phyloP scores from a whole-genome alignment of 345 rosid genomes.

The Citrus cavaleriei region DNA sequence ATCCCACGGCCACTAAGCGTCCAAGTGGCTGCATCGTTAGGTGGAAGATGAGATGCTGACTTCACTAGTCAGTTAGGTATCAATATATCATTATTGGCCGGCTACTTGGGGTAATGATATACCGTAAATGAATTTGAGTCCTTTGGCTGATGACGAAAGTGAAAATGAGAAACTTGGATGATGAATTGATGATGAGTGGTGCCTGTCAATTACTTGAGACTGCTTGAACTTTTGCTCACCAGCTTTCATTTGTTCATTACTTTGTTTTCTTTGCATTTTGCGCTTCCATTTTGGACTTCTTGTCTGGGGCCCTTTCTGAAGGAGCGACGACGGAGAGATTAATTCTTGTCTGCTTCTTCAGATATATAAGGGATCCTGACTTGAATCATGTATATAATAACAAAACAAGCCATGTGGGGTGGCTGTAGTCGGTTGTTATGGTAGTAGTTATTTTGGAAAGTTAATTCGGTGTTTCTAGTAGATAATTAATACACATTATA shows the following conservation, averaged over 20 bases:
- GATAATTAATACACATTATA: too few relatives aligned
- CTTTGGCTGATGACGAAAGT: background rate
- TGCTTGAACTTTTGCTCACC: background rate
- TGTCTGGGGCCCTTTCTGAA: too few relatives aligned
- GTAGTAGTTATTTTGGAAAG: too few relatives aligned
- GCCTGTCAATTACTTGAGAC: background rate
- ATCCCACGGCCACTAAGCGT: background rate
- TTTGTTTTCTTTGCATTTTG: background rate
- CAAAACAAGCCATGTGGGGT: too few relatives aligned
- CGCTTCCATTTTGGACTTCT: background rate
- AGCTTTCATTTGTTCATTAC: background rate
- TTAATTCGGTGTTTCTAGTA: fast-evolving
- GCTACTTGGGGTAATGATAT: too few relatives aligned
- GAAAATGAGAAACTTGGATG: background rate
- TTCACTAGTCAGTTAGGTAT: background rate
- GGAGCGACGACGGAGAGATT: too few relatives aligned
- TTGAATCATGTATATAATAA: too few relatives aligned
- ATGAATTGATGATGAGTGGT: background rate
- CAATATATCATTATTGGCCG: background rate
- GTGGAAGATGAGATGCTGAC: background rate
- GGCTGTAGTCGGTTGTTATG: too few relatives aligned
- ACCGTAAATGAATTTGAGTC: background rate
- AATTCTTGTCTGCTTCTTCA: background rate
- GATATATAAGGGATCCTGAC: background rate
- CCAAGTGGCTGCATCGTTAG: background rate